Evolutionary conservation across 768 basidiomycete species (phyloP).

Genomic region (Floccularia luteovirens): DNA sequence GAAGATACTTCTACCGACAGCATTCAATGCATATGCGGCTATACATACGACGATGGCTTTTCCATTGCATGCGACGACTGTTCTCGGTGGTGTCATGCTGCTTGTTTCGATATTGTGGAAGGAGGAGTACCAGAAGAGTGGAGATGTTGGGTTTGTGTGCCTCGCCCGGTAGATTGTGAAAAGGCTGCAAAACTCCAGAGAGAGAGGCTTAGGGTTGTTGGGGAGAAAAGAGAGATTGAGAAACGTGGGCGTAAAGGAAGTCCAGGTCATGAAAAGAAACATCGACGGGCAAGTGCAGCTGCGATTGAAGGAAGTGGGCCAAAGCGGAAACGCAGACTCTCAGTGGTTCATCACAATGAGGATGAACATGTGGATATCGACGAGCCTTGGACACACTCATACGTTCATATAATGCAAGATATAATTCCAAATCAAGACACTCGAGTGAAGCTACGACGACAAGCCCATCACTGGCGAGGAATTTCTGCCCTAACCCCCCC

Average conservation of each 20-base stretch:
- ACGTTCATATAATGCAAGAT: constrained; percentile 39
- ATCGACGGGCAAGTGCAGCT: constrained; percentile 22
- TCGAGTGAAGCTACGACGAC: constrained; percentile 43
- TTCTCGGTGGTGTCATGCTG: constrained; percentile 77
- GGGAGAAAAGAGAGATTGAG: constrained; percentile 12
- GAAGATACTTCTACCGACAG: constrained; percentile 61
- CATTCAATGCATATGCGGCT: constrained; percentile 71
- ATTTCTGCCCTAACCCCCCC: constrained; percentile 38
- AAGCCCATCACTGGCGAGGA: constrained; percentile 61
- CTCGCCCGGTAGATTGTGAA: constrained; percentile 39
- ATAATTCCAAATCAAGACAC: constrained; percentile 32
- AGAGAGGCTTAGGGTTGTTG: constrained; percentile 24
- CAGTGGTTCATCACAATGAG: constrained; percentile 16
- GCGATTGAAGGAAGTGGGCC: constrained; percentile 28
- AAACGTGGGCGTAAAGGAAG: constrained; percentile 24
- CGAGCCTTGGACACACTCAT: constrained; percentile 35
- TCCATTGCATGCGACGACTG: constrained; percentile 83
- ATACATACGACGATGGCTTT: constrained; percentile 72
- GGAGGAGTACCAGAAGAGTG: constrained; percentile 67
- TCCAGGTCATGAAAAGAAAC: constrained; percentile 22
- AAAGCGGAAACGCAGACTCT: constrained; percentile 15
- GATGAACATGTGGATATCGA: constrained; percentile 46
- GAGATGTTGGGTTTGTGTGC: constrained; percentile 52
- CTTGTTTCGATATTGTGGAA: constrained; percentile 61
- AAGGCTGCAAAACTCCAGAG: constrained; percentile 29